Conservation (phyloP, 106 monocot genomes). For the Allium sativum region DNA sequence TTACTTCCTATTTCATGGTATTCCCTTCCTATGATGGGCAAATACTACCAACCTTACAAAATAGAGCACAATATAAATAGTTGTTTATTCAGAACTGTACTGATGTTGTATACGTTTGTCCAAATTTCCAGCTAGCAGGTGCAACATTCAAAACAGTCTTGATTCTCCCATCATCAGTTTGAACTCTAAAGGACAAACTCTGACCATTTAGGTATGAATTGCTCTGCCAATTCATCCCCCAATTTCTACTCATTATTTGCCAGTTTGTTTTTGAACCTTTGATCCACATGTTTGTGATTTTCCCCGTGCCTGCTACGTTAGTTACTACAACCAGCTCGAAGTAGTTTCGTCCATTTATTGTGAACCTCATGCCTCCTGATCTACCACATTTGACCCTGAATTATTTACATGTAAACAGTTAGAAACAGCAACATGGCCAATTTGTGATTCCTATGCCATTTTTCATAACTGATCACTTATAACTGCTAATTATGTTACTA, state of each 20-base stretch:
- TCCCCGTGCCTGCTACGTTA: constrained; percentile 50
- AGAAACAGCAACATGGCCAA: too few species aligned
- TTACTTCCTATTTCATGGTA: too few species aligned
- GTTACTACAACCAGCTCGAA: constrained; percentile 41
- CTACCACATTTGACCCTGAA: constrained; percentile 37
- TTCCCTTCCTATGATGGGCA: too few species aligned
- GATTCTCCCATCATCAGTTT: constrained; percentile 33
- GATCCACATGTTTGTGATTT: constrained; percentile 30
- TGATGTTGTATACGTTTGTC: constrained; percentile 26
- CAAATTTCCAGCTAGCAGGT: constrained; percentile 46
- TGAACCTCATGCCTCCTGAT: constrained; percentile 44
- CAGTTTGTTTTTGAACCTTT: constrained; percentile 40
- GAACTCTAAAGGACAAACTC: constrained; percentile 48
- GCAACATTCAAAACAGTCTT: constrained; percentile 28
- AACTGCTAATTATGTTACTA: too few species aligned
- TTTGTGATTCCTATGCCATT: too few species aligned
- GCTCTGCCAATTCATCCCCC: constrained; percentile 60
- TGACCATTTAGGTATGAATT: constrained; percentile 34
- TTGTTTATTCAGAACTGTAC: constrained; percentile 12
- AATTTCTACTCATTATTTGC: constrained; percentile 56
- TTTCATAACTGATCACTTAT: too few species aligned
- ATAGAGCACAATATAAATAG: too few species aligned
- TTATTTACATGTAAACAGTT: background rate
- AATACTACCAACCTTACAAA: too few species aligned
- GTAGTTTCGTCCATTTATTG: constrained; percentile 46